These are phyloP conservation scores for Fusarium cicatricum DNA, from an alignment of 2,329 filamentous ascomycete genomes.

Conservation along the genomic window DNA sequence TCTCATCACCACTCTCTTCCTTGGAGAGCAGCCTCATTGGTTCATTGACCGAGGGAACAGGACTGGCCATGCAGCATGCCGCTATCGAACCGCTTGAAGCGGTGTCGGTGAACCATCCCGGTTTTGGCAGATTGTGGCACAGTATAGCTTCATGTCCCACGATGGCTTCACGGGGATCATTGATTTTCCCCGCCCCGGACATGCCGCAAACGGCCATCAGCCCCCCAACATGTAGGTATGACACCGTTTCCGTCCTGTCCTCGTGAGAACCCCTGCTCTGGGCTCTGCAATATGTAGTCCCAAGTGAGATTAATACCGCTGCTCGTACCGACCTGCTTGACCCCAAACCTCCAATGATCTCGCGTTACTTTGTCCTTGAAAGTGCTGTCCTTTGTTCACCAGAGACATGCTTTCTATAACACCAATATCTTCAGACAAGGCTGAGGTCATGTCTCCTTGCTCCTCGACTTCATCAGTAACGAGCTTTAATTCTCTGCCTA, in stretches of 20 bases:
- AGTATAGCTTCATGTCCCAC: slow-evolving; percentile 40
- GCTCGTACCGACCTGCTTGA: slow-evolving; percentile 28
- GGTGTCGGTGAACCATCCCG: slow-evolving; percentile 43
- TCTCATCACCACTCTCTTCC: slow-evolving; percentile 41
- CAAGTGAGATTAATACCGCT: slow-evolving; percentile 40
- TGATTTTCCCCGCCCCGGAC: slow-evolving; percentile 37
- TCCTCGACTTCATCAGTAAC: slow-evolving; percentile 23
- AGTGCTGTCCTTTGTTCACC: slow-evolving; percentile 1
- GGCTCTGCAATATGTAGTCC: slow-evolving; percentile 30
- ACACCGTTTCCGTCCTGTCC: slow-evolving; percentile 42
- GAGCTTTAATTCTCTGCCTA: slow-evolving; percentile 44
- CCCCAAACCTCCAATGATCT: slow-evolving; percentile 26
- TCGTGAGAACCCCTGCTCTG: slow-evolving; percentile 39
- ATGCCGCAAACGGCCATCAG: slow-evolving; percentile 41
- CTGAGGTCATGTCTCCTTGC: slow-evolving; percentile 10
- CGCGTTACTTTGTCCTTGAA: slow-evolving; percentile 15
- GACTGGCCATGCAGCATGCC: slow-evolving; percentile 38
- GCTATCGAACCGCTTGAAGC: slow-evolving; percentile 42
- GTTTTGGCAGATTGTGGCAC: slow-evolving; percentile 40
- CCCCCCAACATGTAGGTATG: slow-evolving; percentile 41
- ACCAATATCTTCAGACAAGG: slow-evolving; percentile 5
- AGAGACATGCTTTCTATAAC: slow-evolving; percentile 22
- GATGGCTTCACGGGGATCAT: slow-evolving; percentile 43
- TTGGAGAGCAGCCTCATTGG: slow-evolving; percentile 40
- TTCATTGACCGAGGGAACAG: slow-evolving; percentile 37